Percentiles rank a stretch among this genome's conserved stretches.
Conservation (phyloP, 352 stramenopile species). For the Globisporangium barbulae region DNA sequence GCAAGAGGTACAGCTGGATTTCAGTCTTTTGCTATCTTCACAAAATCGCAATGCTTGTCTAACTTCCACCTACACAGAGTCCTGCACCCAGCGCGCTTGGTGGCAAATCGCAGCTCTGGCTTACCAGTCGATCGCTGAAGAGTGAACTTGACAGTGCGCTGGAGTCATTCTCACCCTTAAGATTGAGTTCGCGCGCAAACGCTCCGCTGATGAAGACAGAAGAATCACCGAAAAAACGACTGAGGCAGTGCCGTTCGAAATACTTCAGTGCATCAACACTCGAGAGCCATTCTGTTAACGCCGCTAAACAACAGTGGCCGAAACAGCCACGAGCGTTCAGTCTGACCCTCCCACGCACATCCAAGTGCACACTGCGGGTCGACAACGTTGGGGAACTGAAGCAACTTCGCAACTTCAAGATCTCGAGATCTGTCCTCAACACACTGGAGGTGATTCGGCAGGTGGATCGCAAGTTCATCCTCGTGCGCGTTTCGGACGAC, state of each 20-base stretch:
- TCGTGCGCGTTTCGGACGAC: conserved; percentile 39
- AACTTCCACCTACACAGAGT: not conserved
- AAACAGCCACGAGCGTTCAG: not conserved
- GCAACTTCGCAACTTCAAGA: conserved; percentile 33
- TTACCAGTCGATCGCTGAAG: conserved; percentile 14
- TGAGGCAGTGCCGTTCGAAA: conserved; percentile 1
- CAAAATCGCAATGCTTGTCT: not conserved
- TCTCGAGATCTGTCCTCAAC: conserved; percentile 68
- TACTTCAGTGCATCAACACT: not conserved
- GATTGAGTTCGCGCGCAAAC: too few relatives aligned
- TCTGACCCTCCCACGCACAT: conserved; percentile 2
- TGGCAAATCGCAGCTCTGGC: conserved; percentile 4
- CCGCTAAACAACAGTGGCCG: not conserved
- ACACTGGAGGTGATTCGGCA: conserved; percentile 79
- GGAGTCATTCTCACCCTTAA: not conserved
- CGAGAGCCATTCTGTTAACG: not conserved
- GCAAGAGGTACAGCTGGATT: conserved; percentile 1
- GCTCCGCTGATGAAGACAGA: not conserved
- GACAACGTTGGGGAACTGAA: conserved; percentile 29
- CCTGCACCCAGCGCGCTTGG: not conserved
- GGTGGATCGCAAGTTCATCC: conserved; percentile 91
- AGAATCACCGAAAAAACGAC: not conserved
- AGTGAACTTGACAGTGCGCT: conserved; percentile 1
- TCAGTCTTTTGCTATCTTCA: not conserved
- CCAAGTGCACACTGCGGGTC: conserved; percentile 26